Percentiles rank a stretch among this genome's conserved stretches.
phyloP scores from a whole-genome alignment of 495 filamentous ascomycete species.

The Neurospora sp. region DNA sequence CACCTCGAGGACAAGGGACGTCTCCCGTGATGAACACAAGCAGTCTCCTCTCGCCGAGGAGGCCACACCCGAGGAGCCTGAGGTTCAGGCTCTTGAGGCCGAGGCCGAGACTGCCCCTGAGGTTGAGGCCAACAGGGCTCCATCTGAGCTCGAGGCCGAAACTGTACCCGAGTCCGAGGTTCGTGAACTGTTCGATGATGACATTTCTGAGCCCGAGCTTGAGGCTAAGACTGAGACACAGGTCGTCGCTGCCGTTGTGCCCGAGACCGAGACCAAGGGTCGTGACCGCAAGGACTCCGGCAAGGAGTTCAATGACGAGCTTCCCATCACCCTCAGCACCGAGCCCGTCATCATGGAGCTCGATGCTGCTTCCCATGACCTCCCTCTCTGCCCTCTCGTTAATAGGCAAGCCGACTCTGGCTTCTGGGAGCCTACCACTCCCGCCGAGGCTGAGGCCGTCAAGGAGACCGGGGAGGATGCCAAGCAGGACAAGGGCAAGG shows the following conservation, averaged over 20 bases:
- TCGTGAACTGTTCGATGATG: neutral
- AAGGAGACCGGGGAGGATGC: conserved; percentile 2
- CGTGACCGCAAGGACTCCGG: conserved; percentile 18
- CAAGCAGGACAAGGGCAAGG: conserved; percentile 1
- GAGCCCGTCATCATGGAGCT: conserved; percentile 7
- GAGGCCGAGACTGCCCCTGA: conserved; percentile 1
- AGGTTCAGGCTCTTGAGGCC: neutral
- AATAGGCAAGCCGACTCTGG: conserved; percentile 22
- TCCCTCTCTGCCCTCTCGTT: conserved; percentile 1
- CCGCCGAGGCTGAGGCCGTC: conserved; percentile 7
- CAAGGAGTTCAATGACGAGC: conserved; percentile 17
- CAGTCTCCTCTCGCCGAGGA: neutral
- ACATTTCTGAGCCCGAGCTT: neutral
- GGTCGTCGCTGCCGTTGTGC: neutral
- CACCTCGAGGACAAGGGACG: conserved; percentile 1
- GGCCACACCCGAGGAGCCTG: neutral
- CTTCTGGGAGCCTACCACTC: conserved; percentile 18
- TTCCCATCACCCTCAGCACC: conserved; percentile 7
- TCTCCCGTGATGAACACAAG: neutral
- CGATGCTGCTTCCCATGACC: conserved; percentile 8
- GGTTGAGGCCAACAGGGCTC: conserved; percentile 1
- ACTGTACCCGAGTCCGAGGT: conserved; percentile 1
- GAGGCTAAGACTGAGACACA: neutral
- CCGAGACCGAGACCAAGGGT: neutral
- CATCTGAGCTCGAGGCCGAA: conserved; percentile 16